These are phyloP conservation scores for Polygonum maritimum DNA, from an alignment of 148 eudicot species.

Conservation along the genomic window DNA sequence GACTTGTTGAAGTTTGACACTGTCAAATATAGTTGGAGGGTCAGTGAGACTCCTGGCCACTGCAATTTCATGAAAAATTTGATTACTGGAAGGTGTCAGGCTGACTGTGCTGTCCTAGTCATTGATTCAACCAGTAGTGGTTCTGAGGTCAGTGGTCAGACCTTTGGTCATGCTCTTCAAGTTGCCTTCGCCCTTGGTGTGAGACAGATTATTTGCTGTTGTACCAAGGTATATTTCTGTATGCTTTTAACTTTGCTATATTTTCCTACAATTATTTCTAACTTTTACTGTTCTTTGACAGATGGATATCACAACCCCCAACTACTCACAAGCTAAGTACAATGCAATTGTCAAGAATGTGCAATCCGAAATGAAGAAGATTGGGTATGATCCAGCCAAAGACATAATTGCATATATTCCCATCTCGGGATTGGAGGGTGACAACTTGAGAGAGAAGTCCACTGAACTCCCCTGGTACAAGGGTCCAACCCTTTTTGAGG, in stretches of 20 bases:
- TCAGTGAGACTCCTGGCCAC: conserved; percentile 40
- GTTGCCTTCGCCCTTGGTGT: neutral
- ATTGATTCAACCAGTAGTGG: conserved; percentile 43
- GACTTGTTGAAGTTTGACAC: conserved; percentile 43
- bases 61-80: conserved; percentile 39
- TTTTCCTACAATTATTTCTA: neutral
- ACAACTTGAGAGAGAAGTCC: conserved; percentile 26
- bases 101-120: conserved; percentile 36
- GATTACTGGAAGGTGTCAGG: conserved; percentile 40
- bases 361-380: conserved; percentile 27
- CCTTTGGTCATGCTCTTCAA: conserved; percentile 37
- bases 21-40: conserved; percentile 34
- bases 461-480: conserved; percentile 27
- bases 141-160: conserved; percentile 45
- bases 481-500: conserved; percentile 24
- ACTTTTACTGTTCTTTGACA: neutral
- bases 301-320: conserved; percentile 41
- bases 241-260: too few relatives aligned
- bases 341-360: conserved; percentile 37
- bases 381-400: conserved; percentile 23
- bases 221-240: neutral
- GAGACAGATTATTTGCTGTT: neutral
- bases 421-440: conserved; percentile 24
- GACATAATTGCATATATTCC: conserved; percentile 14
- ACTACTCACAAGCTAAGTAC: conserved; percentile 30